Evolutionary conservation across 345 rosid species (phyloP).

Genomic region (Gossypium stocksii): DNA sequence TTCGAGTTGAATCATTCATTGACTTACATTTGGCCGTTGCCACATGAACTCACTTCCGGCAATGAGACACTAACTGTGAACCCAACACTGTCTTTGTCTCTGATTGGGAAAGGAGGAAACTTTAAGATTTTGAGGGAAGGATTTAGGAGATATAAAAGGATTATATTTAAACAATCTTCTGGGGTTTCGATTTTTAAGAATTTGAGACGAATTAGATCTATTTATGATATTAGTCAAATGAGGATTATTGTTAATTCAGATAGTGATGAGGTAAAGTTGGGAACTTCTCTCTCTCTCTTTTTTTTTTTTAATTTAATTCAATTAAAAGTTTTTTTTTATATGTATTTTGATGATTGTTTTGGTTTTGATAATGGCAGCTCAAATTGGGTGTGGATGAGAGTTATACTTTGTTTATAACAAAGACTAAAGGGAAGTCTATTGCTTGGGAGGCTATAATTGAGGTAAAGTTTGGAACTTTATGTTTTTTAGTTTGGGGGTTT

Average conservation of each 20-base stretch:
- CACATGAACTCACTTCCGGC: slow-evolving; percentile 60
- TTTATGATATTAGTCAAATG: slow-evolving; percentile 53
- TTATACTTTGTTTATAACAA: slow-evolving; percentile 38
- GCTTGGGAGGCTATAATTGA: slow-evolving; percentile 62
- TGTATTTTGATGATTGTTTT: not conserved
- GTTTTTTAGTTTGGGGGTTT: not conserved
- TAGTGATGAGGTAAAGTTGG: slow-evolving; percentile 48
- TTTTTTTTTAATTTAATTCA: not conserved
- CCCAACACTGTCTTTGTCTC: slow-evolving; percentile 47
- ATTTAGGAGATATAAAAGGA: slow-evolving; percentile 59
- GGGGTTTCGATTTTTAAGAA: slow-evolving; percentile 27
- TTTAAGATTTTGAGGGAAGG: slow-evolving; percentile 56
- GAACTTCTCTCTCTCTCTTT: slow-evolving; percentile 22
- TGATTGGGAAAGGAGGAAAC: slow-evolving; percentile 46
- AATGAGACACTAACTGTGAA: slow-evolving; percentile 57
- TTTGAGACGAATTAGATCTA: slow-evolving; percentile 32
- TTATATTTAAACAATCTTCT: slow-evolving; percentile 52
- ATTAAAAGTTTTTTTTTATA: not conserved
- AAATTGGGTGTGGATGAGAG: slow-evolving; percentile 46
- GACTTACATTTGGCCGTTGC: slow-evolving; percentile 76
- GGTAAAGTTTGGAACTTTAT: slow-evolving; percentile 35
- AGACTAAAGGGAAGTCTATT: slow-evolving; percentile 42
- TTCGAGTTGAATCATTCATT: slow-evolving; percentile 22
- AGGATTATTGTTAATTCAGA: slow-evolving; percentile 57
- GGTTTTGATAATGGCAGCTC: slow-evolving; percentile 23